Evolutionary conservation across 179 eudicot genomes (phyloP).

Genomic region (Drosera spatulata): DNA sequence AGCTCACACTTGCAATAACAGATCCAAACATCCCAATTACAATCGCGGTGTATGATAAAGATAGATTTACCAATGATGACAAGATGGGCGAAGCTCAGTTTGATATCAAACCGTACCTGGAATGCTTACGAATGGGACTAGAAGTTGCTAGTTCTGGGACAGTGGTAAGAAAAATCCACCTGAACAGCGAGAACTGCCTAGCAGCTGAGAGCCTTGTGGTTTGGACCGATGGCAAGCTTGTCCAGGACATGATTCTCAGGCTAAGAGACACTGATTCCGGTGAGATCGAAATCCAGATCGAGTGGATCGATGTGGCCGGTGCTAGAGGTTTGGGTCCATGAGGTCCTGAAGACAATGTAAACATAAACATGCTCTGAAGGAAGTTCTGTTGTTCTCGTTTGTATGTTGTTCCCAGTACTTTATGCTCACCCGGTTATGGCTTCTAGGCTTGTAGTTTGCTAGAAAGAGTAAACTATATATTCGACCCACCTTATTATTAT

Average conservation of each 20-base stretch:
- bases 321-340: slow-evolving; percentile 1
- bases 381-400: too few species aligned
- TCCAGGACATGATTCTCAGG: slow-evolving; percentile 39
- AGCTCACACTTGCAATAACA: slow-evolving; percentile 43
- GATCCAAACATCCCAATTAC: slow-evolving; percentile 10
- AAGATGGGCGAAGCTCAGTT: slow-evolving; percentile 66
- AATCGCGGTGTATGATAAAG: slow-evolving; percentile 34
- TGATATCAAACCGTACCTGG: slow-evolving; percentile 26
- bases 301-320: slow-evolving; percentile 46
- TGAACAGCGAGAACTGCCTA: slow-evolving; percentile 32
- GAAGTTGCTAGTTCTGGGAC: slow-evolving; percentile 27
- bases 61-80: slow-evolving; percentile 39
- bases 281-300: slow-evolving; percentile 42
- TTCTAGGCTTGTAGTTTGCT: too few species aligned
- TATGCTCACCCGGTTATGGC: too few species aligned
- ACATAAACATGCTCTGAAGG: too few species aligned
- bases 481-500: too few species aligned
- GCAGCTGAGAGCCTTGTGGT: slow-evolving; percentile 38
- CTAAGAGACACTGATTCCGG: slow-evolving; percentile 41
- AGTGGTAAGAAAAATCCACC: slow-evolving; percentile 16
- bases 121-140: slow-evolving; percentile 22
- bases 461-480: too few species aligned
- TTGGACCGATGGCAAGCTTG: slow-evolving; percentile 28
- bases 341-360: too few species aligned
- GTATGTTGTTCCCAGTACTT: too few species aligned